Base-by-base conservation (phyloP, 306 rosid genomes). In the Sesbania bispinosa region DNA sequence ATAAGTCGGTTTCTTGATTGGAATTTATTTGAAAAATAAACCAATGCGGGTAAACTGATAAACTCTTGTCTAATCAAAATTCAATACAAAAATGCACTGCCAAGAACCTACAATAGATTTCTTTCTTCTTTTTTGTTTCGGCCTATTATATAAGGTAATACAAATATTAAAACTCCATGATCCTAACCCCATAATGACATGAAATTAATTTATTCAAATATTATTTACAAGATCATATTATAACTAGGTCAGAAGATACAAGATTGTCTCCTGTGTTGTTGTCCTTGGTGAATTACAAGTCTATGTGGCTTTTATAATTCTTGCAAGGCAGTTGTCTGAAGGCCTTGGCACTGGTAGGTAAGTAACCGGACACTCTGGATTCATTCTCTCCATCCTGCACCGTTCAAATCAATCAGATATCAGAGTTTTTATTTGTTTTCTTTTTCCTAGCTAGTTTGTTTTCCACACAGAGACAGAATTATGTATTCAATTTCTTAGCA, bases 301-400 rank as follows among this genome's bases (percentile, higher is more conserved):
- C 3, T 14, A 84, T 45, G 71, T 10, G 47, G 9, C 69, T 68
- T 64, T 81, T n/a, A 79, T 58, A 73, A 88, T 83, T 72, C 79
- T 84, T 24, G 90, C 94, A 36, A 78, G 76, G 41, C 94, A 88
- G 18, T 81, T 88, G 80, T 88, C 94, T 18, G 33, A 26, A 43
- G 90, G 90, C 33, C 74, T 75, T 58, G 88, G 84, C 27, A 79
- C 4, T 26, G 93, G 93, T 66, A 85, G 77, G 71, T 77, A 60
- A 19, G 57, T 80, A 5, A 75, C 14, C 1, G 78, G 87, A 66
- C 80, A 77, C 1, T 72, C 67, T 52, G 88, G 85, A 43, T 88
- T 79, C 10, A 81, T 18, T 46, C 84, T 82, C 68, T 88, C 90
- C 75, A 88, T 72, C 69, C 93, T 85, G 76, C 74, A 73, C 8